A percentile compares a stretch with the other conserved stretches of the same genome.
phyloP scores from a whole-genome alignment of 192 early-diverging fungal genomes.

The Umbelopsis ramanniana region DNA sequence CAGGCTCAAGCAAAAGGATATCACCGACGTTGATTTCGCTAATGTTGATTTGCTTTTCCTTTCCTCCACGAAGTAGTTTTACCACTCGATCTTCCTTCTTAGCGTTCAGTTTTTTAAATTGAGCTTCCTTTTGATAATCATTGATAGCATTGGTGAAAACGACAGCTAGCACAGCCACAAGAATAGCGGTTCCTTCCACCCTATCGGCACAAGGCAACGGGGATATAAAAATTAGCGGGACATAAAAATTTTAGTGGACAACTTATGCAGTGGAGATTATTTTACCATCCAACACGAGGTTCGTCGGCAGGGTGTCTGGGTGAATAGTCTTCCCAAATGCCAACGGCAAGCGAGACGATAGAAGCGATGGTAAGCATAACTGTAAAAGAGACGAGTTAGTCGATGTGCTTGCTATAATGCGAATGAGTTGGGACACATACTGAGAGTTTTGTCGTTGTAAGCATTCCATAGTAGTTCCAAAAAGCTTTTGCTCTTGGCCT shows the following conservation, averaged over 20 bases:
- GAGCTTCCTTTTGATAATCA: conserved; percentile 88
- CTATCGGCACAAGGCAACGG: conserved; percentile 21
- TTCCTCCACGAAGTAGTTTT: conserved; percentile 77
- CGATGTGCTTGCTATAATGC: neutral
- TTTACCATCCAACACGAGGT: conserved; percentile 76
- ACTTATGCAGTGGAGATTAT: neutral
- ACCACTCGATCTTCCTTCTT: conserved; percentile 85
- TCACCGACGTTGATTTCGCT: conserved; percentile 91
- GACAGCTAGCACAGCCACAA: conserved; percentile 84
- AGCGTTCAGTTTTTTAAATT: conserved; percentile 86
- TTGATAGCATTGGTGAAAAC: conserved; percentile 91
- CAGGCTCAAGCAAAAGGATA: conserved; percentile 82
- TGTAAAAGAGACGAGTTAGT: conserved; percentile 32
- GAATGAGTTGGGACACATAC: conserved; percentile 24
- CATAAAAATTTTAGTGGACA: neutral
- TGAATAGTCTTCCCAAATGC: conserved; percentile 81
- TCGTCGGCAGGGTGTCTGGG: conserved; percentile 68
- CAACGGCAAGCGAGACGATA: conserved; percentile 79
- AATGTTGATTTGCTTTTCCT: conserved; percentile 73
- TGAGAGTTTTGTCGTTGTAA: conserved; percentile 74
- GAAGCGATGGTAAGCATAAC: conserved; percentile 89
- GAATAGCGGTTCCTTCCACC: conserved; percentile 76
- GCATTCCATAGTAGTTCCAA: conserved; percentile 57
- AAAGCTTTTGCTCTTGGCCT: conserved; percentile 57
- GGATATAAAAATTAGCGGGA: neutral